phyloP scores from a whole-genome alignment of 371 early-diverging fungal genomes.

The Rhizopus stolonifer region DNA sequence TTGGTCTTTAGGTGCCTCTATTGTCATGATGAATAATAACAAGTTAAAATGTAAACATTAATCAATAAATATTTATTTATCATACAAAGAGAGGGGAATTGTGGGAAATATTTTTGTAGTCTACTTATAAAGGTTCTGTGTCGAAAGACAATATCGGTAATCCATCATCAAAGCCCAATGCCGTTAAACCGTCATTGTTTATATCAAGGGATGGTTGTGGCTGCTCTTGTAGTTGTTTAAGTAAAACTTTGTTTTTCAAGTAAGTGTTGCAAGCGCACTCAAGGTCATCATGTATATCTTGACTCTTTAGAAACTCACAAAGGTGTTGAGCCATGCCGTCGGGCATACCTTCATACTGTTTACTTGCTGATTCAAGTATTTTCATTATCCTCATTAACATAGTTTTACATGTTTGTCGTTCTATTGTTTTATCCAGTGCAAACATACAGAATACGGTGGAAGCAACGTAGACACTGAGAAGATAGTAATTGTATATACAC shows the following conservation, averaged over 20 bases:
- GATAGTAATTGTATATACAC: conserved; percentile 48
- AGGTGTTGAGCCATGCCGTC: conserved; percentile 31
- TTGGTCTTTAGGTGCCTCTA: conserved; percentile 89
- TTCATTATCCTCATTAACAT: conserved; percentile 32
- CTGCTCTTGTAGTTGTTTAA: neutral
- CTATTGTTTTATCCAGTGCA: conserved; percentile 16
- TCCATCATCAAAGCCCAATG: neutral
- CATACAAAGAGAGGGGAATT: too few species aligned
- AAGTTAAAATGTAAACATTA: too few species aligned
- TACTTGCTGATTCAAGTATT: conserved; percentile 14
- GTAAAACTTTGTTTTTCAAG: conserved; percentile 27
- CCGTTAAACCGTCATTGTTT: neutral
- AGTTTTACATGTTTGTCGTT: conserved; percentile 12
- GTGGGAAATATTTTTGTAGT: too few species aligned
- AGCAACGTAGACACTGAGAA: conserved; percentile 44
- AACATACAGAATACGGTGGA: conserved; percentile 38
- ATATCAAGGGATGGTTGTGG: neutral
- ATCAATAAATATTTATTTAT: too few species aligned
- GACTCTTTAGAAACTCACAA: conserved; percentile 26
- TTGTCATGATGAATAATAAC: conserved; percentile 60
- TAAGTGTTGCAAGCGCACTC: conserved; percentile 10
- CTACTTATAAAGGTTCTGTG: too few species aligned
- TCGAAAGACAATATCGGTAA: neutral
- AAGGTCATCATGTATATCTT: conserved; percentile 19
- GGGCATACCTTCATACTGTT: conserved; percentile 34